These are phyloP conservation scores for Blastocystis sp. DNA, from an alignment of 352 stramenopile species.

Conservation along the genomic window DNA sequence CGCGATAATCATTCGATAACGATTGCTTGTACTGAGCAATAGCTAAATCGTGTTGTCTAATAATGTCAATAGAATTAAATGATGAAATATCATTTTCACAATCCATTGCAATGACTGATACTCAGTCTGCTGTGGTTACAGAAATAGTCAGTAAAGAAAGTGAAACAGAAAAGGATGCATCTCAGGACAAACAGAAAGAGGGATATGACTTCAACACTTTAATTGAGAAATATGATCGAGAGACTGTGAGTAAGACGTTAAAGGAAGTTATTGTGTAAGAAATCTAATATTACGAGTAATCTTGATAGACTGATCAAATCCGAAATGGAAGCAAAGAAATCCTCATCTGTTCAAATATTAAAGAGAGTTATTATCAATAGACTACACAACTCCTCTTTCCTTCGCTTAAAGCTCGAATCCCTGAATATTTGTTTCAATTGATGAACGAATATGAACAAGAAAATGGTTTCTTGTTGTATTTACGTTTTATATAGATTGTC, in stretches of 20 bases:
- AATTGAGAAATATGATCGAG: conserved; percentile 8
- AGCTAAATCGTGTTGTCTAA: no score
- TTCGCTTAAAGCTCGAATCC: conserved; percentile 25
- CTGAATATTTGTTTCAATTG: conserved; percentile 22
- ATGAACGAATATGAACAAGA: conserved; percentile 58
- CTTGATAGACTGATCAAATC: conserved; percentile 20
- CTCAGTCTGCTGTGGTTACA: no score
- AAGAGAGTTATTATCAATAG: background rate
- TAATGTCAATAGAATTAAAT: no score
- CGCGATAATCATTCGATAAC: no score
- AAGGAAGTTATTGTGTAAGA: background rate
- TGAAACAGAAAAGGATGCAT: no score
- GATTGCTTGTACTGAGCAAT: no score
- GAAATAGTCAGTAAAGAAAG: no score
- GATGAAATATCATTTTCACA: no score
- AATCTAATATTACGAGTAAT: background rate
- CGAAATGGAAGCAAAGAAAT: conserved; percentile 17
- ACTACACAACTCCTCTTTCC: conserved; percentile 12
- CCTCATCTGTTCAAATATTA: background rate
- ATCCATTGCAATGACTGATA: no score
- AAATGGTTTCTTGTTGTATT: background rate
- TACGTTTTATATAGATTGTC: background rate
- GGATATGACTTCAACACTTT: conserved; percentile 9
- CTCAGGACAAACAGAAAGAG: background rate
- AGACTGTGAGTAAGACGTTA: conserved; percentile 2